Evolutionary conservation across 805 yeast genomes (phyloP).

Genomic region (Nadsonia fulvescens): DNA sequence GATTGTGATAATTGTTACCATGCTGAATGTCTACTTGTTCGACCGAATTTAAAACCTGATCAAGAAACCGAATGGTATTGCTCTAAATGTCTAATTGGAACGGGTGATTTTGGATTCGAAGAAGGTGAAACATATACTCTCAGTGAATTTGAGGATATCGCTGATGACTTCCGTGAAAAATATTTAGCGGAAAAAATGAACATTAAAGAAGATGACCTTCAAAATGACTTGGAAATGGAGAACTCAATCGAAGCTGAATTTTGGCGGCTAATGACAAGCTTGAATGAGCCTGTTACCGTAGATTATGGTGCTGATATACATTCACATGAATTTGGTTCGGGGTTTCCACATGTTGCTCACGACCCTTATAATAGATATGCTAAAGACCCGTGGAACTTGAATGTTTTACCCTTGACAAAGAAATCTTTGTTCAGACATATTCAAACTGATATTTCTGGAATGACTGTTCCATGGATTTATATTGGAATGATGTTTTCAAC

Average conservation of each 20-base stretch:
- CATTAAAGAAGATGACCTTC: conserved; percentile 7
- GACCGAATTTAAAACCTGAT: conserved; percentile 26
- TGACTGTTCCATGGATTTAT: conserved; percentile 91
- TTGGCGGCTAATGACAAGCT: conserved; percentile 19
- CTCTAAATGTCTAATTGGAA: conserved; percentile 66
- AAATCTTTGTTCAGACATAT: conserved; percentile 19
- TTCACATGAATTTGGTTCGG: conserved; percentile 21
- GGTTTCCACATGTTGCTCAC: conserved; percentile 18
- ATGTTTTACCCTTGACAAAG: conserved; percentile 18
- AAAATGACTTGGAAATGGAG: conserved; percentile 8
- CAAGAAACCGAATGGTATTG: conserved; percentile 52
- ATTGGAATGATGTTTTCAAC: conserved; percentile 80
- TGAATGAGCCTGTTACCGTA: conserved; percentile 17
- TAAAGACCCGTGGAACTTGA: conserved; percentile 21
- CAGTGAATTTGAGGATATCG: conserved; percentile 38
- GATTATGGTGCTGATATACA: conserved; percentile 25
- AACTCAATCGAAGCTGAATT: conserved; percentile 17
- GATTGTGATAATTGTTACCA: conserved; percentile 62
- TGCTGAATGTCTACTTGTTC: conserved; percentile 41
- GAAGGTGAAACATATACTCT: conserved; percentile 42
- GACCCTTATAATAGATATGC: conserved; percentile 17
- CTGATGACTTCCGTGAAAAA: conserved; percentile 29
- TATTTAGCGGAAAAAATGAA: conserved; percentile 19
- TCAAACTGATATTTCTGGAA: conserved; percentile 45
- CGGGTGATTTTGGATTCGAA: conserved; percentile 78